Base-by-base conservation (phyloP, 805 yeast genomes). In the Saccharomyces paradoxus region DNA sequence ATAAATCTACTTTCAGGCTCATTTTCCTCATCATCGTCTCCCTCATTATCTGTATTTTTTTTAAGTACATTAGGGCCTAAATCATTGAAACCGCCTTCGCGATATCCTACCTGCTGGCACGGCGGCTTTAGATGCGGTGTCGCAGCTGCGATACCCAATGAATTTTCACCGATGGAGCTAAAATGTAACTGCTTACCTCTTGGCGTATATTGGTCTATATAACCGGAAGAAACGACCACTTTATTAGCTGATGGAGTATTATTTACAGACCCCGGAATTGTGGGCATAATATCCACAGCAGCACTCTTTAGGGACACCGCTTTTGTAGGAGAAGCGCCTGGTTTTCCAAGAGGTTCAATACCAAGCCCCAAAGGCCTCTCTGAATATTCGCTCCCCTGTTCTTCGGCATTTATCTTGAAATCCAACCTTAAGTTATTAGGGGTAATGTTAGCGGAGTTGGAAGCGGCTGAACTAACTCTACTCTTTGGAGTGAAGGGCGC, bases 1-100 rank as follows among this genome's bases (percentile, higher is more conserved):
- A 60, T 68, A 44, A 65, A 67, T 53, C 71, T 69, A 46, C 69
- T 69, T 32, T 71, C 77, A 10, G 67, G 66, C 10, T 67, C 68
- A 8, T 67, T 22, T 28, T 26, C 30, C 17, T 48, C 50, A 27
- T 27, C 13, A 24, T 48, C 24, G 8, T n/a, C 50, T 46, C 24
- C 50, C 31, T 10, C 44, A 17, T 37, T 37, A 17, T 37, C 44
- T 17, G 24, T 17, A 37, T 37, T 37, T 9, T 17, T 17, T 2
- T 8, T 9, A 22, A 37, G 22, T 24, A 41, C 41, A 12, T 49
- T 44, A 9, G 41, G 52, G 29, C 37, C 30, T 1, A 49, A 53
- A 37, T 46, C 31, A 37, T 22, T 50, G 32, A 26, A 46, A 41
- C 7, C 29, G 13, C 30, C 52, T 46, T 28, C 50, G 22, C 14